Evolutionary conservation across 352 stramenopile species (phyloP).

Genomic region (Pythium scleroteichum): DNA sequence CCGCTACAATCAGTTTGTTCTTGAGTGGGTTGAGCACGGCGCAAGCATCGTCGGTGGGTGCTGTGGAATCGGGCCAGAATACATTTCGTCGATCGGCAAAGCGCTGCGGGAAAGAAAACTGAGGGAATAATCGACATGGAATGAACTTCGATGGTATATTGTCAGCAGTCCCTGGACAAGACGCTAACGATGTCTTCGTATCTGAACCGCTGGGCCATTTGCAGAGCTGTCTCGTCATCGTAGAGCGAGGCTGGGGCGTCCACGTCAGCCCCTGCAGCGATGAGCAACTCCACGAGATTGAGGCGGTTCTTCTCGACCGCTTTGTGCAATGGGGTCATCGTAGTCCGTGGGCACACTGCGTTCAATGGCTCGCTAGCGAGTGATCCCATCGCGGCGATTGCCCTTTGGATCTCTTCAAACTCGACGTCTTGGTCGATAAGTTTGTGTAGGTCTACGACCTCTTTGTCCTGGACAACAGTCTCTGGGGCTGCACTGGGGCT

Average conservation of each 20-base stretch:
- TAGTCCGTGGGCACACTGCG: constrained; percentile 48
- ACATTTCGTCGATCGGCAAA: constrained; percentile 67
- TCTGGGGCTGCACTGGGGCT: constrained; percentile 3
- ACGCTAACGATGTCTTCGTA: constrained; percentile 41
- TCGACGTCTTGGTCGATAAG: constrained; percentile 42
- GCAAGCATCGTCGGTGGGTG: constrained; percentile 87
- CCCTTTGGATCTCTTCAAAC: constrained; percentile 11
- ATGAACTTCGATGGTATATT: not conserved
- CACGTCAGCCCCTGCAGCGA: constrained; percentile 43
- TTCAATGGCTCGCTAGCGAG: constrained; percentile 28
- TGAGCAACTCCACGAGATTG: constrained; percentile 47
- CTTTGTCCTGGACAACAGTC: not conserved
- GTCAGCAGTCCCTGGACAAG: not conserved
- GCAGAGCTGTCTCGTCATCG: constrained; percentile 58
- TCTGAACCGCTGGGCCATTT: constrained; percentile 59
- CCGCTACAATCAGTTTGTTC: constrained; percentile 72
- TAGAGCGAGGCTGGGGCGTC: constrained; percentile 47
- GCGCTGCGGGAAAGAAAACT: constrained; percentile 28
- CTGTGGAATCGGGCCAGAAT: constrained; percentile 87
- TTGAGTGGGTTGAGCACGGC: constrained; percentile 58
- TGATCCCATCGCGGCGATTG: not conserved
- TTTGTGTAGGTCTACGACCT: constrained; percentile 40
- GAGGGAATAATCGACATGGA: constrained; percentile 1
- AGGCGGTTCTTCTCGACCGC: constrained; percentile 60
- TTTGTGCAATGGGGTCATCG: constrained; percentile 68